Evolutionary conservation across 768 basidiomycete species (phyloP).

Genomic region (Lactarius akahatsu): DNA sequence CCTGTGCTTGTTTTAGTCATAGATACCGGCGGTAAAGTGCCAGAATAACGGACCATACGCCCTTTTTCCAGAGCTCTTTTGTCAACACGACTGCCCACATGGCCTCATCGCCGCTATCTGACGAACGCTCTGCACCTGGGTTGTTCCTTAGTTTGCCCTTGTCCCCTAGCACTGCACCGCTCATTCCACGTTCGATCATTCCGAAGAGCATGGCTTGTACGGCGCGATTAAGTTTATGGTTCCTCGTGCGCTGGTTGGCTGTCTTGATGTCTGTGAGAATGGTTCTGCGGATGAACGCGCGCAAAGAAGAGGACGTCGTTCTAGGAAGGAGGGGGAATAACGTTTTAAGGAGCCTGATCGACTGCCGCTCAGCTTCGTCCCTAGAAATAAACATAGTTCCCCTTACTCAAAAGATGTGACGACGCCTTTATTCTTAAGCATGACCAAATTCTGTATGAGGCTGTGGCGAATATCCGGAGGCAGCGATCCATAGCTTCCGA

Average conservation of each 20-base stretch:
- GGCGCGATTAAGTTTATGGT: constrained; percentile 93
- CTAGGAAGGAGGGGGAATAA: constrained; percentile 97
- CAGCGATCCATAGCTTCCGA: constrained; percentile 73
- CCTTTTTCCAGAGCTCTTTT: constrained; percentile 92
- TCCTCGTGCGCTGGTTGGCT: constrained; percentile 84
- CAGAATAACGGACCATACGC: constrained; percentile 63
- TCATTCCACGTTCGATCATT: constrained; percentile 94
- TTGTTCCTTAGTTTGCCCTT: constrained; percentile 69
- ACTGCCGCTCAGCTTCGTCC: constrained; percentile 4
- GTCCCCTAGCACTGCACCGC: constrained; percentile 74
- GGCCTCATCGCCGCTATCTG: constrained; percentile 72
- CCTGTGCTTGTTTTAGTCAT: constrained; percentile 43
- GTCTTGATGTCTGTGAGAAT: constrained; percentile 92
- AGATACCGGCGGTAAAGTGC: not conserved
- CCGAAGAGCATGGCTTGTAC: constrained; percentile 95
- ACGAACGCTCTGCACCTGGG: constrained; percentile 41
- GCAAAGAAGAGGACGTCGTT: constrained; percentile 81
- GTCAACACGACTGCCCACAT: constrained; percentile 97
- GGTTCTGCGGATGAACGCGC: constrained; percentile 85
- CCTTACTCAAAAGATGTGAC: constrained; percentile 90
- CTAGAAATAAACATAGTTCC: not conserved
- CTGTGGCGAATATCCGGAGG: constrained; percentile 80
- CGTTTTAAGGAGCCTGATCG: constrained; percentile 72
- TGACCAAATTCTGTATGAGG: constrained; percentile 87
- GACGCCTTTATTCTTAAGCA: constrained; percentile 90